These are phyloP conservation scores for Biancaea sappan DNA, from an alignment of 306 rosid species.

Conservation along the genomic window DNA sequence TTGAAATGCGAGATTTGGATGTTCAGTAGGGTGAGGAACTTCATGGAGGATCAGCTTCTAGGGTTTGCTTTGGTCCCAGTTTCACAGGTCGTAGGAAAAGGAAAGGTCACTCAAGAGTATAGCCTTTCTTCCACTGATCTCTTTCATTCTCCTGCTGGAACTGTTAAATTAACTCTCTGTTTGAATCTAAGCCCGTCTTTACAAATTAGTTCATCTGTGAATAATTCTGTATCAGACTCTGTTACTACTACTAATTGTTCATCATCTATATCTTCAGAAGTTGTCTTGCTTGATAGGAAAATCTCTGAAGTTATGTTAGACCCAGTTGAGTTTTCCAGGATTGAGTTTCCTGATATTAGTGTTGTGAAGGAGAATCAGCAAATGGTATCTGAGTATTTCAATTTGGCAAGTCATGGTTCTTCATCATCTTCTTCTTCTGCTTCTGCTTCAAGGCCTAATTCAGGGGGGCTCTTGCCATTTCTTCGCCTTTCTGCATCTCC, in stretches of 20 bases:
- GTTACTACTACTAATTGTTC: constrained; percentile 41
- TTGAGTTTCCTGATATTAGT: constrained; percentile 82
- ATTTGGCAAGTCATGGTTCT: constrained; percentile 38
- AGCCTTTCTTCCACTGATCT: constrained; percentile 95
- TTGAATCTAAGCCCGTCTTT: constrained; percentile 43
- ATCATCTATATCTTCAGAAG: constrained; percentile 91
- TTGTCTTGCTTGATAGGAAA: constrained; percentile 70
- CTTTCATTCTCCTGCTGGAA: constrained; percentile 95
- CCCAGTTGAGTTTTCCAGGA: constrained; percentile 76
- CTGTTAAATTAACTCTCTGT: constrained; percentile 65
- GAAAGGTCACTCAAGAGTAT: constrained; percentile 66
- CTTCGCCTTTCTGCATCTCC: constrained; percentile 72
- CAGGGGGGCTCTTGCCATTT: constrained; percentile 63
- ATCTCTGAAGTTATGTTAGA: constrained; percentile 54
- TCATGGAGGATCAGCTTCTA: constrained; percentile 86
- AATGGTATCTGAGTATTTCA: constrained; percentile 86
- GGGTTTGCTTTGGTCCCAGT: constrained; percentile 86
- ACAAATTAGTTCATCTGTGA: constrained; percentile 35
- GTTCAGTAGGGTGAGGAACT: constrained; percentile 82
- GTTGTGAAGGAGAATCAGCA: constrained; percentile 71
- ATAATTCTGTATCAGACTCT: constrained; percentile 42
- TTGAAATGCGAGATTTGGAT: constrained; percentile 95
- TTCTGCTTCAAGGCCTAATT: constrained; percentile 37
- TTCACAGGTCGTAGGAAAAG: constrained; percentile 63
- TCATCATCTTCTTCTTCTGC: background rate